A percentile compares a stretch with the other conserved stretches of the same genome.
These are phyloP conservation scores for Endotrypanum monterogeii DNA, from an alignment of 208 protist species.

Conservation along the genomic window DNA sequence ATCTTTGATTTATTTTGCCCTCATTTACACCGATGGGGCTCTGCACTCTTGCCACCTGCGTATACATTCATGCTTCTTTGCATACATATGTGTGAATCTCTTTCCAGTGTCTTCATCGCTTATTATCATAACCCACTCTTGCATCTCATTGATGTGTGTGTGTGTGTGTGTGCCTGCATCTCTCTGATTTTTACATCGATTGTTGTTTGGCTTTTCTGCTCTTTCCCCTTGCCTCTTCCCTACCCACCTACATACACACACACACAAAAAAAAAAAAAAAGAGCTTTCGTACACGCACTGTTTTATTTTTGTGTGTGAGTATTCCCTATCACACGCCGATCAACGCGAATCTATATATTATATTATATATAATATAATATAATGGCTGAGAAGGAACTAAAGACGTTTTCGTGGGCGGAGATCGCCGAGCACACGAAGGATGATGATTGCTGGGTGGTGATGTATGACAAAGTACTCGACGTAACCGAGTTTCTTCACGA, in stretches of 20 bases:
- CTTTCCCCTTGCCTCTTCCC: constrained; percentile 4
- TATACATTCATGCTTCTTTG: no score
- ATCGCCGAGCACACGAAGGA: constrained; percentile 89
- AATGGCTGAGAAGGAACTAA: constrained; percentile 50
- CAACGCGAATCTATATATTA: constrained; percentile 7
- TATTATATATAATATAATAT: constrained; percentile 3
- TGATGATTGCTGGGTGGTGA: constrained; percentile 91
- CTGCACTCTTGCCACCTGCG: no score
- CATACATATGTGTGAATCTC: background rate
- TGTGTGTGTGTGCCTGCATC: constrained; percentile 4
- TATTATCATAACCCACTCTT: background rate
- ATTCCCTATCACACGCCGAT: background rate
- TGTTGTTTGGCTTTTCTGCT: background rate
- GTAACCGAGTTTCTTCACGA: constrained; percentile 87
- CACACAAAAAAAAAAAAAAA: background rate
- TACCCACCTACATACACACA: background rate
- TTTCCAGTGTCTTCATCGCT: background rate
- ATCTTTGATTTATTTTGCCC: background rate
- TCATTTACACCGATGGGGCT: no score
- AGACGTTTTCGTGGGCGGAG: constrained; percentile 85
- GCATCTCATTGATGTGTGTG: background rate
- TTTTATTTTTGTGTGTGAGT: background rate
- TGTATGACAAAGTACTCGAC: constrained; percentile 93
- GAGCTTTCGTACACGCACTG: no score
- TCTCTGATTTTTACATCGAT: background rate